These are phyloP conservation scores for Candida nanaspora DNA, from an alignment of 805 yeast species.

Conservation along the genomic window DNA sequence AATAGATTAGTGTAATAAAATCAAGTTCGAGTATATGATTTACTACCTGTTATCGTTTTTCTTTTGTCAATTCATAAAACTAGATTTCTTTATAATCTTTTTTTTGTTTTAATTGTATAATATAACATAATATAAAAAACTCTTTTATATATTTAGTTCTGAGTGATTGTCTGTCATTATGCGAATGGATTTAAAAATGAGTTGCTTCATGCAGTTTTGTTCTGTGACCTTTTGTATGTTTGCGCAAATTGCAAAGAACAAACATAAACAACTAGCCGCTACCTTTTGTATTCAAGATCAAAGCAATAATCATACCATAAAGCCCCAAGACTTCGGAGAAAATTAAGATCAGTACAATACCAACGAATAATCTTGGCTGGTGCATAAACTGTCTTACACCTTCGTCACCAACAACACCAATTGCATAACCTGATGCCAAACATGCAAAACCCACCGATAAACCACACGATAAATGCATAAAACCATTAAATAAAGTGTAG, in stretches of 20 bases:
- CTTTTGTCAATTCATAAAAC: too few relatives aligned
- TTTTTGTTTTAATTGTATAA: too few relatives aligned
- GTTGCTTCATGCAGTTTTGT: too few relatives aligned
- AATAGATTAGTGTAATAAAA: slow-evolving; percentile 1
- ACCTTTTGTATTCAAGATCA: slow-evolving; percentile 86
- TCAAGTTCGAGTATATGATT: slow-evolving; percentile 3
- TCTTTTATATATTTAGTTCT: too few relatives aligned
- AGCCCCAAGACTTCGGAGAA: slow-evolving; percentile 97
- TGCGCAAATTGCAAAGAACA: slow-evolving; percentile 30
- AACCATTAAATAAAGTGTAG: slow-evolving; percentile 90
- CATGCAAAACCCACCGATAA: slow-evolving; percentile 94
- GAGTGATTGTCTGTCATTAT: too few relatives aligned
- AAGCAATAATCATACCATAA: slow-evolving; percentile 90
- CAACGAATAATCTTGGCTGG: slow-evolving; percentile 95
- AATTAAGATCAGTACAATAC: slow-evolving; percentile 95
- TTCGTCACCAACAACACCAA: slow-evolving; percentile 98
- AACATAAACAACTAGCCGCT: slow-evolving; percentile 33
- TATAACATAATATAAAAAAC: too few relatives aligned
- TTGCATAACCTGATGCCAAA: slow-evolving; percentile 93
- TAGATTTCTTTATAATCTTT: too few relatives aligned
- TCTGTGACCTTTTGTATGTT: too few relatives aligned
- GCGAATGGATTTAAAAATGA: too few relatives aligned
- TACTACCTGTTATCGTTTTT: too few relatives aligned
- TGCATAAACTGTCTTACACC: slow-evolving; percentile 98
- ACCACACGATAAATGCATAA: slow-evolving; percentile 96